Evolutionary conservation across 306 rosid genomes (phyloP).

Genomic region (Rubus parviflorus): DNA sequence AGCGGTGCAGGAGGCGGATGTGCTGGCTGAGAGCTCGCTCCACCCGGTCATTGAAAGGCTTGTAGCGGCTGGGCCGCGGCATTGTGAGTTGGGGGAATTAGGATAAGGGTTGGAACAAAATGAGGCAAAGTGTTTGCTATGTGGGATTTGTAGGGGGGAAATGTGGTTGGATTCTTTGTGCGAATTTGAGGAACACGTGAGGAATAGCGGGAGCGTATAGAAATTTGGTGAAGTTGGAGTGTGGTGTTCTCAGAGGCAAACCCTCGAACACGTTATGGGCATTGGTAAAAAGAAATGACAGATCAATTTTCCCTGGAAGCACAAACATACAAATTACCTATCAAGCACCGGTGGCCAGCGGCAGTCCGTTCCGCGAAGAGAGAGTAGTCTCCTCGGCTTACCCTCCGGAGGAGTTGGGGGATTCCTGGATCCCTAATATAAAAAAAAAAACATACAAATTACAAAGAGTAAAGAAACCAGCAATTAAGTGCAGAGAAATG

Average conservation of each 20-base stretch:
- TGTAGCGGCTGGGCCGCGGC: slow-evolving; percentile 32
- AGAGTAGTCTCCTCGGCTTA: no score
- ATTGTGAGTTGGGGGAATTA: slow-evolving; percentile 26
- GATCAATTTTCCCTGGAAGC: background rate
- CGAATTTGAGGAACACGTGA: slow-evolving; percentile 41
- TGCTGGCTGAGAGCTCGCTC: slow-evolving; percentile 73
- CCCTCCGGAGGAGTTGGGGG: no score
- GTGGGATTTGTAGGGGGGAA: slow-evolving; percentile 12
- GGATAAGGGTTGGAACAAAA: background rate
- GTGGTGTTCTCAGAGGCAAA: slow-evolving; percentile 23
- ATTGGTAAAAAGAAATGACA: background rate
- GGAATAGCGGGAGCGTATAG: slow-evolving; percentile 37
- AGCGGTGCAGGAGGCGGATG: slow-evolving; percentile 77
- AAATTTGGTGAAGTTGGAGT: slow-evolving; percentile 28
- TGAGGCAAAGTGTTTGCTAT: background rate
- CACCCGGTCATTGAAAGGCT: slow-evolving; percentile 57
- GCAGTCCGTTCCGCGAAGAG: no score
- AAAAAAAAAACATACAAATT: background rate
- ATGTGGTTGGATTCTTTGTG: slow-evolving; percentile 49
- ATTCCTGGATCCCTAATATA: no score
- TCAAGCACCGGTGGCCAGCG: no score
- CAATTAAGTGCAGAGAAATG: background rate
- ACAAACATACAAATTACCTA: background rate
- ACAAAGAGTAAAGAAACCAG: background rate
- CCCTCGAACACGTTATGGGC: slow-evolving; percentile 27